Evolutionary conservation across 2,329 filamentous ascomycete genomes (phyloP).

Genomic region (Phyllosticta capitalensis): DNA sequence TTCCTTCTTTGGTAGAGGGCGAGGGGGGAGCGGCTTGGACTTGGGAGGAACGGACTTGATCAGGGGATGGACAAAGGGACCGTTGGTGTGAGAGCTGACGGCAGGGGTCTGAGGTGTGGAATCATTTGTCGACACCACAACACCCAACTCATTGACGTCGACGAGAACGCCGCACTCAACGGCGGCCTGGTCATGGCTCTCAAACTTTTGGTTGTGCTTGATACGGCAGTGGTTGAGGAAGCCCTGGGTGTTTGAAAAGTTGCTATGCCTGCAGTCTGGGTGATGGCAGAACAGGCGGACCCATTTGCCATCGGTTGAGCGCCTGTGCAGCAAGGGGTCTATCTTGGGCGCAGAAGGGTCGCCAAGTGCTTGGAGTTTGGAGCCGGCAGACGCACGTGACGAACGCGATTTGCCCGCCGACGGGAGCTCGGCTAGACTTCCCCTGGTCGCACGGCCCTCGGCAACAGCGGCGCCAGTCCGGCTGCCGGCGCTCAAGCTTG

Average conservation of each 20-base stretch:
- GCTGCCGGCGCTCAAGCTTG: conserved; percentile 24
- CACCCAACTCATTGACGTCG: conserved; percentile 51
- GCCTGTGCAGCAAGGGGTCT: conserved; percentile 74
- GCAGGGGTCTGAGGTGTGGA: conserved; percentile 16
- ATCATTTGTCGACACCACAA: conserved; percentile 7
- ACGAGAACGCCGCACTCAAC: conserved; percentile 77
- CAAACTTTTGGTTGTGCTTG: conserved; percentile 84
- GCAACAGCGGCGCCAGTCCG: conserved; percentile 27
- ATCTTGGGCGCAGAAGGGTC: conserved; percentile 47
- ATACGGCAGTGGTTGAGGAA: conserved; percentile 99
- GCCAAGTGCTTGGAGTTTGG: conserved; percentile 33
- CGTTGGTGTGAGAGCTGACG: conserved; percentile 12
- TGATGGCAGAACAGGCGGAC: conserved; percentile 74
- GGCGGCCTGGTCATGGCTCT: conserved; percentile 91
- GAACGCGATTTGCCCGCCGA: conserved; percentile 44
- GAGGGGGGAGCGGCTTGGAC: conserved; percentile 9
- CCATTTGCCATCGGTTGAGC: conserved; percentile 68
- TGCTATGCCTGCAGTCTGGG: conserved; percentile 70
- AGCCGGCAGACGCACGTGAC: conserved; percentile 45
- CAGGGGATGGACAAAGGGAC: conserved; percentile 28
- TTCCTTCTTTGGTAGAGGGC: conserved; percentile 5
- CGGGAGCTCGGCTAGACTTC: conserved; percentile 53
- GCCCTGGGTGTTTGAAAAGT: conserved; percentile 95
- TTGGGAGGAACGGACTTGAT: conserved; percentile 12
- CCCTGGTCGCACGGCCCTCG: conserved; percentile 72